Evolutionary conservation across 2,329 filamentous ascomycete genomes (phyloP).

Genomic region (Didymella exigua): DNA sequence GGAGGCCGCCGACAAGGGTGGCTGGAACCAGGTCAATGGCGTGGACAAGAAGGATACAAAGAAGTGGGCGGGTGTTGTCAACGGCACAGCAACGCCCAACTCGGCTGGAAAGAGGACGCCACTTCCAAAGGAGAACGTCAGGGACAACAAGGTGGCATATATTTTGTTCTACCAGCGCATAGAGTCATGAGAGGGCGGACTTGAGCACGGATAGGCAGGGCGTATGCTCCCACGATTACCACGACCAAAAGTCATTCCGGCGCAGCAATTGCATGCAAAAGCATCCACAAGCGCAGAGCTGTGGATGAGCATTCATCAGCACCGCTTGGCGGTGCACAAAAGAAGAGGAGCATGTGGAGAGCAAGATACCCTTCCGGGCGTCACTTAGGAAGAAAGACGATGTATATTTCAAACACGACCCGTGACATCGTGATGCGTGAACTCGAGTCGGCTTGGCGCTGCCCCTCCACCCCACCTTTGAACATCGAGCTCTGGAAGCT

Average conservation of each 20-base stretch:
- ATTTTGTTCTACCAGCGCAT: slow-evolving; percentile 92
- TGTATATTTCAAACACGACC: slow-evolving; percentile 1
- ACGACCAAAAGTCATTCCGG: slow-evolving; percentile 19
- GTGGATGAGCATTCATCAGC: slow-evolving; percentile 19
- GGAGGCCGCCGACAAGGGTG: slow-evolving; percentile 68
- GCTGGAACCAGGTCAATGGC: slow-evolving; percentile 88
- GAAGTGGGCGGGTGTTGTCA: slow-evolving; percentile 67
- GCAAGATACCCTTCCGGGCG: slow-evolving; percentile 3
- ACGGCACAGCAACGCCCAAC: slow-evolving; percentile 64
- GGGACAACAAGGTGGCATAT: slow-evolving; percentile 97
- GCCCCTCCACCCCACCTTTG: slow-evolving; percentile 19
- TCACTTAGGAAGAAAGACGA: slow-evolving; percentile 11
- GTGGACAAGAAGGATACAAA: slow-evolving; percentile 63
- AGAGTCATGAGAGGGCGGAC: slow-evolving; percentile 33
- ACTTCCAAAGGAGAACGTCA: slow-evolving; percentile 62
- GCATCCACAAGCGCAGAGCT: slow-evolving; percentile 19
- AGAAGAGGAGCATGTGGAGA: slow-evolving; percentile 11
- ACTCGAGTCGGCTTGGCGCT: neutral
- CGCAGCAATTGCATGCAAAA: slow-evolving; percentile 14
- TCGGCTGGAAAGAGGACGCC: slow-evolving; percentile 59
- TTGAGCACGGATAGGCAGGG: slow-evolving; percentile 5
- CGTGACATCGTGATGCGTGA: neutral
- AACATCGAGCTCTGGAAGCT: slow-evolving; percentile 5
- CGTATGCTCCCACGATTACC: slow-evolving; percentile 12
- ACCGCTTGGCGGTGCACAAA: slow-evolving; percentile 9